Conservation (phyloP, 2,329 filamentous ascomycete genomes). For the Pyrenochaeta sp. region DNA sequence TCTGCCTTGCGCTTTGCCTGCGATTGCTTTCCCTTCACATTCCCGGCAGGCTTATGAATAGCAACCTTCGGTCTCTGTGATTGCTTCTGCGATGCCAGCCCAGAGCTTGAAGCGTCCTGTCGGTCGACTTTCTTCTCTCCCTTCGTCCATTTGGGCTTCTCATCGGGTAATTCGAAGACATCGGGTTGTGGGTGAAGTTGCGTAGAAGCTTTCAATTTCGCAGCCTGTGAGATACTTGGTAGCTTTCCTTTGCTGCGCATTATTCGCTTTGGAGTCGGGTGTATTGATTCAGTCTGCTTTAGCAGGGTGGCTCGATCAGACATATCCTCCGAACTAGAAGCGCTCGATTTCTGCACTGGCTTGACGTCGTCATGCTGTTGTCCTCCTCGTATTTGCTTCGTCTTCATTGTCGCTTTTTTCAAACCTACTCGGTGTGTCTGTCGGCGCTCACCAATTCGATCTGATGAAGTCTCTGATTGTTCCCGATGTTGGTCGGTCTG, state of each 20-base stretch:
- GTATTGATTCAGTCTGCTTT: background rate
- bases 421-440: background rate
- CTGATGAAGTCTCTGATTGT: background rate
- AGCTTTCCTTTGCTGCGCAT: conserved; percentile 23
- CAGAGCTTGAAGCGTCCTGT: background rate
- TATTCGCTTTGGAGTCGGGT: conserved; percentile 1
- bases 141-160: background rate
- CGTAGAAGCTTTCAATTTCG: conserved; percentile 19
- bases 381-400: background rate
- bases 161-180: conserved; percentile 8
- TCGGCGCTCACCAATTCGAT: background rate
- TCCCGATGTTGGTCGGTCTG: background rate
- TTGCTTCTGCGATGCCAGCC: conserved; percentile 5
- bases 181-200: conserved; percentile 9
- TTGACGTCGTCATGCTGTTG: background rate
- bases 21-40: conserved; percentile 1
- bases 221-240: conserved; percentile 20
- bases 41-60: background rate
- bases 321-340: background rate
- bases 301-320: background rate
- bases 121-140: background rate
- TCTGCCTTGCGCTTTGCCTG: conserved; percentile 10
- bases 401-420: background rate
- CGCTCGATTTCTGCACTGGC: background rate
- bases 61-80: background rate